Conservation (phyloP, 352 stramenopile genomes). For the Pythium guiyangense region DNA sequence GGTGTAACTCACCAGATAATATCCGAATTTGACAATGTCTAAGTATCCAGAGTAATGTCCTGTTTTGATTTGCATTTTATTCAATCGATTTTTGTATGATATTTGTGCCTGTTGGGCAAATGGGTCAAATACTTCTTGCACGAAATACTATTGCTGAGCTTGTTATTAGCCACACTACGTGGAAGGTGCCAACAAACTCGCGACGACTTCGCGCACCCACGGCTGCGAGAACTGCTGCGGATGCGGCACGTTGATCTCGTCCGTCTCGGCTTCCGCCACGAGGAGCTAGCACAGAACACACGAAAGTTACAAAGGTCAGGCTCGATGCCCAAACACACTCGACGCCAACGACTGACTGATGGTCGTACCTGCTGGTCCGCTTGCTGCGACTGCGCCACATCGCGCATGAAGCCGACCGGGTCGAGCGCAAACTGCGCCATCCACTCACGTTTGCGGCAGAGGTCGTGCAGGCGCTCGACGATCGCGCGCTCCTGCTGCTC, state of each 20-base stretch:
- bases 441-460: slow-evolving; percentile 57
- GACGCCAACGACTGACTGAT: not conserved
- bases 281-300: slow-evolving; percentile 31
- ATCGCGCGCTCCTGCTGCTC: slow-evolving; percentile 53
- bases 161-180: no score
- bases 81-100: no score
- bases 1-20: no score
- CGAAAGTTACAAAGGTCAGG: not conserved
- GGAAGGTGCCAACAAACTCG: slow-evolving; percentile 17
- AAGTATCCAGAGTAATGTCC: no score
- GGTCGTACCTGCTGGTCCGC: slow-evolving; percentile 47
- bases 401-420: slow-evolving; percentile 57
- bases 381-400: slow-evolving; percentile 54
- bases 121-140: no score
- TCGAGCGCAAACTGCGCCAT: slow-evolving; percentile 64
- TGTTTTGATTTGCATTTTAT: no score
- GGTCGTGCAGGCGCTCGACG: slow-evolving; percentile 40
- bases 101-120: no score
- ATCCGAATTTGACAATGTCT: no score
- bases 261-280: slow-evolving; percentile 45
- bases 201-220: slow-evolving; percentile 58
- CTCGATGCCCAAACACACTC: not conserved
- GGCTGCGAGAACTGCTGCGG: slow-evolving; percentile 64
- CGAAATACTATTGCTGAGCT: no score
- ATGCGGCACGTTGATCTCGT: slow-evolving; percentile 55